phyloP scores from a whole-genome alignment of 2,329 filamentous ascomycete species.

The Xylaria sp. region DNA sequence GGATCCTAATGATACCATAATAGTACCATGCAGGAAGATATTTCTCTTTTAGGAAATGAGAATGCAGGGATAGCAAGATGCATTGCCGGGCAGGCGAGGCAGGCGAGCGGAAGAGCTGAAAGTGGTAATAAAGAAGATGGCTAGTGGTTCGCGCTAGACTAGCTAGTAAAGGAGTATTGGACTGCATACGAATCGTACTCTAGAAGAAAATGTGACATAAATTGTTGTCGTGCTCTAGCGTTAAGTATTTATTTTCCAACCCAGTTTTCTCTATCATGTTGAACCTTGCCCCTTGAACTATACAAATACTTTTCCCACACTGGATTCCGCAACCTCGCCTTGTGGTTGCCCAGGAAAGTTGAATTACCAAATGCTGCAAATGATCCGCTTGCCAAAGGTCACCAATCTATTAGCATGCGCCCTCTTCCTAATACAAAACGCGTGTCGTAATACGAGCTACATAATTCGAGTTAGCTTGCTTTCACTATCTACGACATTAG shows the following conservation, averaged over 20 bases:
- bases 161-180: not conserved
- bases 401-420: slow-evolving; percentile 18
- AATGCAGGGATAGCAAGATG: not conserved
- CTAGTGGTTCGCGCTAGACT: not conserved
- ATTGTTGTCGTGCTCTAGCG: not conserved
- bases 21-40: not conserved
- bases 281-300: slow-evolving; percentile 26
- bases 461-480: slow-evolving; percentile 36
- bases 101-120: not conserved
- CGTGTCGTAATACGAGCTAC: slow-evolving; percentile 53
- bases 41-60: not conserved
- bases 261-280: slow-evolving; percentile 29
- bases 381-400: slow-evolving; percentile 31
- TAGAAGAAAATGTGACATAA: not conserved
- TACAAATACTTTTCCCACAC: slow-evolving; percentile 24
- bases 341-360: slow-evolving; percentile 32
- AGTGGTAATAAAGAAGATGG: not conserved
- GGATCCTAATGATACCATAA: not conserved
- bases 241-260: slow-evolving; percentile 24
- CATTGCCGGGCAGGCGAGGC: no score
- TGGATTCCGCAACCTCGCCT: slow-evolving; percentile 14
- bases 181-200: no score
- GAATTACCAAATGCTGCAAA: slow-evolving; percentile 35
- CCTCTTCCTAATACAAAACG: slow-evolving; percentile 51
- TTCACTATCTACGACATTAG: not conserved